phyloP scores from a whole-genome alignment of 108 stramenopile species.

The Bacterosira constricta region DNA sequence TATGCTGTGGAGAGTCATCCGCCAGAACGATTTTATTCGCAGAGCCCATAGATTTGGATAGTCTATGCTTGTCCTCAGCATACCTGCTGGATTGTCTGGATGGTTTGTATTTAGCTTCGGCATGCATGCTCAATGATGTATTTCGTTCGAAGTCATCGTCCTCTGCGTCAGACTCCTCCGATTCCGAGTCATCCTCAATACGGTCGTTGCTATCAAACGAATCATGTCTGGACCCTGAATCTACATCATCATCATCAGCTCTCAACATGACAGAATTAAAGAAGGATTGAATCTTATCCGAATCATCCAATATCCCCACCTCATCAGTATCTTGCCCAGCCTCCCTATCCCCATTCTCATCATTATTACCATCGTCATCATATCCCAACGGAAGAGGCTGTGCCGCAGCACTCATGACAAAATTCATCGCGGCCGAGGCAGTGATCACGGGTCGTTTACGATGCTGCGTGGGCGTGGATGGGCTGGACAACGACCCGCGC shows the following conservation, averaged over 20 bases:
- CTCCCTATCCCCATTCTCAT: not conserved
- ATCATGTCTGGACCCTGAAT: not conserved
- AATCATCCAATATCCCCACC: constrained; percentile 19
- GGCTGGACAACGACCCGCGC: not conserved
- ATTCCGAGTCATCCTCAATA: constrained; percentile 8
- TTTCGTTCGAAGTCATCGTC: constrained; percentile 48
- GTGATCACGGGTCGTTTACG: constrained; percentile 32
- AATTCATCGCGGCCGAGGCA: constrained; percentile 41
- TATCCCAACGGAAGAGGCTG: not conserved
- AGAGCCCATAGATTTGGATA: not conserved
- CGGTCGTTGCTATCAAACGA: constrained; percentile 17
- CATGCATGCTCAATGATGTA: constrained; percentile 44
- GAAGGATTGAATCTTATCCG: constrained; percentile 14
- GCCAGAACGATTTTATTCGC: too few species aligned
- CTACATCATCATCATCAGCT: not conserved
- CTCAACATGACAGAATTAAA: constrained; percentile 16
- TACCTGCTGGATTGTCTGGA: not conserved
- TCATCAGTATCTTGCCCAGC: not conserved
- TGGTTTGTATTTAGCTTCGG: constrained; percentile 32
- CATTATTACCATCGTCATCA: not conserved
- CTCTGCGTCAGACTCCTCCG: constrained; percentile 19
- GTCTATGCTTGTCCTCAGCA: constrained; percentile 26
- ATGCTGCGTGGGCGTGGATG: constrained; percentile 23
- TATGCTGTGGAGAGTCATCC: too few species aligned
- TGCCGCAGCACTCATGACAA: constrained; percentile 25